phyloP scores from a whole-genome alignment of 441 rosid genomes.

The Macaranga tanarius region DNA sequence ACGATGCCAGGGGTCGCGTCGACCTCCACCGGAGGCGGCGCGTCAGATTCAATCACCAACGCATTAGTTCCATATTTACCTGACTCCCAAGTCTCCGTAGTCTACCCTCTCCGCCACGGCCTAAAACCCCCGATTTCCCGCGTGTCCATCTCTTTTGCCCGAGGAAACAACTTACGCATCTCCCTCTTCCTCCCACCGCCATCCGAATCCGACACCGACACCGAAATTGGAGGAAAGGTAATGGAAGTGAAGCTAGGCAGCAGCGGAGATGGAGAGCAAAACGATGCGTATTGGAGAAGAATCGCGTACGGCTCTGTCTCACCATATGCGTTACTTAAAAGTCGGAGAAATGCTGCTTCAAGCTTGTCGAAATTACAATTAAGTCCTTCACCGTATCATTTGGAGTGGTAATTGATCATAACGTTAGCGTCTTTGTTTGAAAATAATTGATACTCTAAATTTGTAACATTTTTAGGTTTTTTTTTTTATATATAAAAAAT shows the following conservation, averaged over 20 bases:
- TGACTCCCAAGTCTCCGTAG: slow-evolving; percentile 33
- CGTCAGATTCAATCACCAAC: slow-evolving; percentile 25
- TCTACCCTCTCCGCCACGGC: slow-evolving; percentile 64
- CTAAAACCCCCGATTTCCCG: slow-evolving; percentile 66
- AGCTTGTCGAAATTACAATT: slow-evolving; percentile 57
- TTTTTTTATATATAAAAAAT: neutral
- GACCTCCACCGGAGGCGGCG: slow-evolving; percentile 28
- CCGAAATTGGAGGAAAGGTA: slow-evolving; percentile 61
- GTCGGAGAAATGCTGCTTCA: slow-evolving; percentile 60
- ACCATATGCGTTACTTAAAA: slow-evolving; percentile 89
- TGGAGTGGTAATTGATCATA: slow-evolving; percentile 52
- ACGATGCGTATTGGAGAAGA: slow-evolving; percentile 70
- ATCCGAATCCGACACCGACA: slow-evolving; percentile 23
- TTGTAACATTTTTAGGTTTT: neutral
- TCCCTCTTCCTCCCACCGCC: slow-evolving; percentile 45
- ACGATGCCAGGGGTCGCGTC: slow-evolving; percentile 54
- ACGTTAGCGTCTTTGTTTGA: too few relatives aligned
- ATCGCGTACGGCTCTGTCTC: slow-evolving; percentile 82
- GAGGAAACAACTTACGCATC: slow-evolving; percentile 82
- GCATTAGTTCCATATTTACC: slow-evolving; percentile 44
- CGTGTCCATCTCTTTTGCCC: slow-evolving; percentile 79
- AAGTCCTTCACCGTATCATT: slow-evolving; percentile 54
- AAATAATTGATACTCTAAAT: neutral
- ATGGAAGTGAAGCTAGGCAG: slow-evolving; percentile 64
- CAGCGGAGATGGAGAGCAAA: slow-evolving; percentile 58